Evolutionary conservation across 352 stramenopile species (phyloP), one percentile per base, ranked within the genome.

Genomic region (Pythium brassicae): DNA sequence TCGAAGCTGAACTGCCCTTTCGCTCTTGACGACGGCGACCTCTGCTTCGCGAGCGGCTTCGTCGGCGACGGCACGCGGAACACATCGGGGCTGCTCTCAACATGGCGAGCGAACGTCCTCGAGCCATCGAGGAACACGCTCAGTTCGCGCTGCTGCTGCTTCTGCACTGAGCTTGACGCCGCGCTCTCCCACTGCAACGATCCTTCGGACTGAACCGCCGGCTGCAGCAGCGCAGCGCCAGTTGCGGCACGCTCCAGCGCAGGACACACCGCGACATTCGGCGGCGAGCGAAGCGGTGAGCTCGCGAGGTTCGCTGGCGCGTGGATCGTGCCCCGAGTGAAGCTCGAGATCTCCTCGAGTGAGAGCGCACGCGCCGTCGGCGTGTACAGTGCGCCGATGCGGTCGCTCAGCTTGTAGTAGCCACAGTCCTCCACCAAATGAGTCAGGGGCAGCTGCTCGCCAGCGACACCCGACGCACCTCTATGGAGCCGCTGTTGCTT

Each of bases 341-440:
- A 77, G n/a, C 52, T 72, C 3, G 76, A 88, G 42, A 92, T 83
- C 54, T 75, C 71, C 4, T 91, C 78, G 26, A 92, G 76, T 4
- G 82, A 90, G 8, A 94, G 48, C 3, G 68, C 66, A 14, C 71
- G 73, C 4, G 85, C 78, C 3, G 75, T 83, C 25, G 82, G 70
- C 17, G 85, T 92, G 63, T 94, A 94, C 42, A 71, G 85, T 4
- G 75, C 62, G 39, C 77, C 85, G 34, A 94, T 92, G 9, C 83
- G 78, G 57, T 94, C 85, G 44, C 83, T 94, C n/a, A 89, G 42
- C 32, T 81, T 79, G 54, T 89, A 91, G 58, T 93, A 94, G 3
- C 67, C 66, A 25, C 80, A 67, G 46, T 92, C 84, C 54, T 94
- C 78, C 3, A 75, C 61, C 23, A 63, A 49, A 11, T 53, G 72